Base-by-base conservation (phyloP, 192 early-diverging fungal species). In the Podila minutissima region DNA sequence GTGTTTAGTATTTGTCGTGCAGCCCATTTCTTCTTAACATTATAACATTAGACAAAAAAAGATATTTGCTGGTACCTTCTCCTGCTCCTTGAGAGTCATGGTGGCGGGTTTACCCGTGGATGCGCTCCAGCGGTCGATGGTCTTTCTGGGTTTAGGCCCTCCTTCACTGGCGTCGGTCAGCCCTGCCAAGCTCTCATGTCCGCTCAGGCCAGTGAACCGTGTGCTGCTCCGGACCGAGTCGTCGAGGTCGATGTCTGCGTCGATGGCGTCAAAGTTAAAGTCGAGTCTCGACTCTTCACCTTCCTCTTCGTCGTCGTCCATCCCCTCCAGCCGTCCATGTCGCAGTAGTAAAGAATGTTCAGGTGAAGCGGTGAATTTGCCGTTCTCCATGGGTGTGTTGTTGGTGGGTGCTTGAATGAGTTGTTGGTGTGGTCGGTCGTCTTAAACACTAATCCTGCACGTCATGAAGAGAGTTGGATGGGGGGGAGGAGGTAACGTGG, bases 11-110 rank as follows among this genome's bases (percentile, higher is more conserved):
- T 15, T 46, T 15, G 41, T 11, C 41, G 41, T 46, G 12, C 41
- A 46, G 41, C 12, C 41, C 15, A 12, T 46, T 15, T 46, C 15
- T 46, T 46, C 41, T 15, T 17, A 3, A 15, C 1, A 46, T 15
- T 19, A 28, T 22, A 9, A 24, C 11, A 28, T 63, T 7, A 28
- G n/a, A 9, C 13, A 12, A 31, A 29, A 59, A 15, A 15, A 19
- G 29, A 28, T 37, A 37, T 37, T 11, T 2, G 35, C 35, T 11
- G 13, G 33, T 71, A 88, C 87, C 65, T 76, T 83, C 66, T 89
- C 86, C 66, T 88, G 86, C 10, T 86, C 81, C 68, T 89, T 89
- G 15, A 89, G 59, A 0, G 88, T 86, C 83, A 86, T 74, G 28
- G 77, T 51, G 20, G 77, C 71, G 10, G 77, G 77, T 58, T 81